Evolutionary conservation across 2,329 filamentous ascomycete genomes (phyloP).

Genomic region (Colletotrichum cuscutae): DNA sequence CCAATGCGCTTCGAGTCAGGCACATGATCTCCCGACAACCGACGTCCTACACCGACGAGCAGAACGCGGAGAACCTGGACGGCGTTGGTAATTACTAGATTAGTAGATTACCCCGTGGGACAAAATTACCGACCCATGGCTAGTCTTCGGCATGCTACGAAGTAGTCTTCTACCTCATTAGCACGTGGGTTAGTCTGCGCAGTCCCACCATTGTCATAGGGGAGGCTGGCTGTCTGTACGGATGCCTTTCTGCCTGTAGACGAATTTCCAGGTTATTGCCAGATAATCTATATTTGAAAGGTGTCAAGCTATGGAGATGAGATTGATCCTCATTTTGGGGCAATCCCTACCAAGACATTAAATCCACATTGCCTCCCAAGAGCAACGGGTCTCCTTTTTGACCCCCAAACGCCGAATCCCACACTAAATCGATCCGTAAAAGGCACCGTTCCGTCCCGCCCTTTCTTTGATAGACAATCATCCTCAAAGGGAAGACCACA

Average conservation of each 20-base stretch:
- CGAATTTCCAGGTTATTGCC: neutral
- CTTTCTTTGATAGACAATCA: neutral
- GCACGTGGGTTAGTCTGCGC: neutral
- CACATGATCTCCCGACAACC: slow-evolving; percentile 3
- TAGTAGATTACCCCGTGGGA: neutral
- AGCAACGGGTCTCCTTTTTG: slow-evolving; percentile 4
- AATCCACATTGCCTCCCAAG: neutral
- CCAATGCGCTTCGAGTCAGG: neutral
- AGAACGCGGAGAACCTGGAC: neutral
- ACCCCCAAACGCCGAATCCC: slow-evolving; percentile 3
- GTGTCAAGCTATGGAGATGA: neutral
- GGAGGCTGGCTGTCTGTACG: neutral
- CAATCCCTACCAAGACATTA: neutral
- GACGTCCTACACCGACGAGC: too few species aligned
- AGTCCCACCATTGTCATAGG: neutral
- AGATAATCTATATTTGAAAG: neutral
- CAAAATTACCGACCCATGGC: neutral
- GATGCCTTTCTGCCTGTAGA: neutral
- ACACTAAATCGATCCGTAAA: neutral
- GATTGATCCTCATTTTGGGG: neutral
- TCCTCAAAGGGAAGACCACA: neutral
- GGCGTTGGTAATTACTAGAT: neutral
- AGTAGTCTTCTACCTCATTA: too few species aligned
- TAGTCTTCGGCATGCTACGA: neutral
- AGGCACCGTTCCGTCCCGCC: neutral